phyloP scores from a whole-genome alignment of 768 basidiomycete genomes.

The Suillus subluteus region DNA sequence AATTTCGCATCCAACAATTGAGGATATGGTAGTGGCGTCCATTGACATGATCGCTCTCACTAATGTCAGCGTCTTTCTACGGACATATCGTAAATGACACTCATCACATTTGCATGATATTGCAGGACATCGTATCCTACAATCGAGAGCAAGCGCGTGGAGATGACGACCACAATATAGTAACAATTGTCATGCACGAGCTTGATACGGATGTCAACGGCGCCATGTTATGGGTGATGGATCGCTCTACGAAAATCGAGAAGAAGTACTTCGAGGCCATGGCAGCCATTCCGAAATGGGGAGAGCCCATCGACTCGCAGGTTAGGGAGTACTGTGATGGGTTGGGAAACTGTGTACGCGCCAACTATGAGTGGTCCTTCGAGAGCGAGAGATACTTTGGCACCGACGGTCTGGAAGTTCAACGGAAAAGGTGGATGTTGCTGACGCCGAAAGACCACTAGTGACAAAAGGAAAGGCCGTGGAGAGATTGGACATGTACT shows the following conservation, averaged over 20 bases:
- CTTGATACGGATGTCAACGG: too few relatives aligned
- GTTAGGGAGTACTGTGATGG: conserved; percentile 28
- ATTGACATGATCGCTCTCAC: conserved; percentile 42
- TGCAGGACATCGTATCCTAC: too few relatives aligned
- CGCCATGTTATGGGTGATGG: too few relatives aligned
- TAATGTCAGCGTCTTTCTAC: too few relatives aligned
- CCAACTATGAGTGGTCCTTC: conserved; percentile 54
- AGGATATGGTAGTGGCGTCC: conserved; percentile 28
- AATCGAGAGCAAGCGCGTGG: too few relatives aligned
- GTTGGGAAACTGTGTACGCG: conserved; percentile 55
- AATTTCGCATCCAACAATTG: conserved; percentile 37
- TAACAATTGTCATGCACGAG: too few relatives aligned
- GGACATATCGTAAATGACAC: too few relatives aligned
- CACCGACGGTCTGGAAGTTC: conserved; percentile 36
- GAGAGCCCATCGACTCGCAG: conserved; percentile 47
- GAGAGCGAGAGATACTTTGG: conserved; percentile 48
- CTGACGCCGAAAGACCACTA: conserved; percentile 29
- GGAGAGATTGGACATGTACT: background rate
- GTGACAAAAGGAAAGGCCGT: background rate
- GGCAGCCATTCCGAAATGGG: too few relatives aligned
- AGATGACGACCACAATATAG: too few relatives aligned
- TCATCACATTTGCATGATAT: too few relatives aligned
- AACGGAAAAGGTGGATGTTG: conserved; percentile 33
- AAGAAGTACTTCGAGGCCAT: too few relatives aligned
- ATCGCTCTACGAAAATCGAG: too few relatives aligned